Conservation (phyloP, 441 rosid species). For the Syzygium syzygioides region DNA sequence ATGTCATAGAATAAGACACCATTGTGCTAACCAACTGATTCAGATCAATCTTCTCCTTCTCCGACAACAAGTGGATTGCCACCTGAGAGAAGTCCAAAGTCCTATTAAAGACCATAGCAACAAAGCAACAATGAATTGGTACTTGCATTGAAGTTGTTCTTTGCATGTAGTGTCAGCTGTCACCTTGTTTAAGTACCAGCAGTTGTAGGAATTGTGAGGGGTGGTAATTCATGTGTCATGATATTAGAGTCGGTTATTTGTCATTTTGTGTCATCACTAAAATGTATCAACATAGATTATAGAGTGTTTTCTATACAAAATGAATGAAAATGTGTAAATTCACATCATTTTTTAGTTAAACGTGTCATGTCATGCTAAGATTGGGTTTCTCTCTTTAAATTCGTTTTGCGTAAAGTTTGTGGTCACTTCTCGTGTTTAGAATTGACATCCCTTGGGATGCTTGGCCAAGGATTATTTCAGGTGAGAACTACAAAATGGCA, state of each 20-base stretch:
- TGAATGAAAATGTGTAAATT: not conserved
- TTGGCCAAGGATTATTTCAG: not conserved
- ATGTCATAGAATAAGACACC: conserved; percentile 73
- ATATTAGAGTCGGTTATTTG: not conserved
- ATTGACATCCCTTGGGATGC: not conserved
- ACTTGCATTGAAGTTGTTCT: not conserved
- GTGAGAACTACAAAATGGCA: not conserved
- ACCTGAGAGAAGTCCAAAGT: conserved; percentile 45
- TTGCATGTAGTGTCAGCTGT: not conserved
- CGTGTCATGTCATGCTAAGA: not conserved
- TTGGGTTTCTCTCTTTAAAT: not conserved
- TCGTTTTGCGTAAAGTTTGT: not conserved
- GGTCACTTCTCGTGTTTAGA: not conserved
- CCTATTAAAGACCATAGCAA: conserved; percentile 5
- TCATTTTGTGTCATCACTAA: not conserved
- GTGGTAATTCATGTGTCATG: not conserved
- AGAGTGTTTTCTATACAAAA: not conserved
- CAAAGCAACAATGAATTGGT: not conserved
- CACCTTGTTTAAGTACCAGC: not conserved
- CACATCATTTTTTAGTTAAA: not conserved
- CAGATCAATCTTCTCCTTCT: conserved; percentile 67
- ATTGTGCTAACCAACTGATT: conserved; percentile 58
- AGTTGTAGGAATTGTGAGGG: not conserved
- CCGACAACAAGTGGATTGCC: conserved; percentile 73
- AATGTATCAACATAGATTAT: not conserved